Percentiles rank a stretch among this genome's conserved stretches.
Conservation (phyloP, 331 rosid species). For the Phaseolus coccineus region DNA sequence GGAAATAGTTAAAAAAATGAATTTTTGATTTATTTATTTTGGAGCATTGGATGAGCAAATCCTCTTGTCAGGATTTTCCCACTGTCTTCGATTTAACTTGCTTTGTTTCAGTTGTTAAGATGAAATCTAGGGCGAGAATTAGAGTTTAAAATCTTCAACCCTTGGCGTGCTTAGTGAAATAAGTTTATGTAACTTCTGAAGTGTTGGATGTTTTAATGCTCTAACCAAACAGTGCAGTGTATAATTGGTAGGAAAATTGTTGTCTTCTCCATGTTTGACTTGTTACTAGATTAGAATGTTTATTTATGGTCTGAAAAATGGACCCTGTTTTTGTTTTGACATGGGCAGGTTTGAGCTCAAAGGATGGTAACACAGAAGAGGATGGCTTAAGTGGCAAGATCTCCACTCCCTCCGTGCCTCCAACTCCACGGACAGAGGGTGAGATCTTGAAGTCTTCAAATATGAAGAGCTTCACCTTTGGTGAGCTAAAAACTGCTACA, state of each 20-base stretch:
- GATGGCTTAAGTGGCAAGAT: conserved; percentile 54
- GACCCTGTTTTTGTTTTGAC: conserved; percentile 28
- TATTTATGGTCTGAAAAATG: conserved; percentile 33
- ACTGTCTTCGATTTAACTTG: conserved; percentile 30
- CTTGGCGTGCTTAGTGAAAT: not conserved
- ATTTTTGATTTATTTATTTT: not conserved
- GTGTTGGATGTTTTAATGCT: conserved; percentile 33
- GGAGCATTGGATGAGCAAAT: conserved; percentile 14
- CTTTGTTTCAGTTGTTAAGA: conserved; percentile 37
- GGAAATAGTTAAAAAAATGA: not conserved
- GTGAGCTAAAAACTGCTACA: conserved; percentile 83
- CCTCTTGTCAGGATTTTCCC: conserved; percentile 7
- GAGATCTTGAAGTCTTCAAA: conserved; percentile 86
- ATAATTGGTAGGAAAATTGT: conserved; percentile 2
- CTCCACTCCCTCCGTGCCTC: conserved; percentile 60
- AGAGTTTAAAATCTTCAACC: conserved; percentile 4
- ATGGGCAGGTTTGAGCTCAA: conserved; percentile 57
- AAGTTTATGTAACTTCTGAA: conserved; percentile 5
- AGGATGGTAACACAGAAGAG: conserved; percentile 43
- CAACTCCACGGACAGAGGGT: conserved; percentile 83
- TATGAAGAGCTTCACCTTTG: conserved; percentile 70
- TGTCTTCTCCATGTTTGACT: conserved; percentile 1
- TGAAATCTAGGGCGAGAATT: conserved; percentile 12
- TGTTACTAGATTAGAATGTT: conserved; percentile 22
- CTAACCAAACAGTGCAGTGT: not conserved